Conservation (phyloP, 2,329 filamentous ascomycete genomes). For the Lanzia echinophila region DNA sequence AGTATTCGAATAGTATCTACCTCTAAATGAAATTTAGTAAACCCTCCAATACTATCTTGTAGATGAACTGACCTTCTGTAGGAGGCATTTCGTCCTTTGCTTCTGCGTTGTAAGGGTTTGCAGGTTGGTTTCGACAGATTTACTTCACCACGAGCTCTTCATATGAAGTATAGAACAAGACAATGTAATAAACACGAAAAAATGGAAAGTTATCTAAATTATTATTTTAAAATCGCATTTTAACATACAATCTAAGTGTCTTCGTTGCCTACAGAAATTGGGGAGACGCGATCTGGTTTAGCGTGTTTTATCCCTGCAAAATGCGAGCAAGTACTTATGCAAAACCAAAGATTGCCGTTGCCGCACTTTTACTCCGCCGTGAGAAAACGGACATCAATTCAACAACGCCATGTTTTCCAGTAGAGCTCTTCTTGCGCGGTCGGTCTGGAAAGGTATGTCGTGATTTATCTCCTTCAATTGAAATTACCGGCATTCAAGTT, state of each 20-base stretch:
- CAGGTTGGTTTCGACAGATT: not conserved
- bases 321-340: conserved; percentile 1
- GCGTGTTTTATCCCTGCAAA: conserved; percentile 17
- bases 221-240: not conserved
- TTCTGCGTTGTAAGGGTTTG: not conserved
- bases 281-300: conserved; percentile 19
- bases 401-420: conserved; percentile 48
- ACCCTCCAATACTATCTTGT: not conserved
- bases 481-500: conserved; percentile 16
- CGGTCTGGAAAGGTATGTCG: conserved; percentile 66
- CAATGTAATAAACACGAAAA: not conserved
- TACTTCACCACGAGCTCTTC: not conserved
- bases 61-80: conserved; percentile 15
- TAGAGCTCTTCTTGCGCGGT: conserved; percentile 52
- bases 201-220: not conserved
- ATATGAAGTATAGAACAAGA: not conserved
- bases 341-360: not conserved
- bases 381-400: conserved; percentile 1
- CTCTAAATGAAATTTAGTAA: conserved; percentile 17
- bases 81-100: conserved; percentile 21
- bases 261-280: conserved; percentile 5
- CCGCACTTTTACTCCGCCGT: not conserved
- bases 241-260: not conserved
- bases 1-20: conserved; percentile 90
- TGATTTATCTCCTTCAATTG: not conserved